Base-by-base conservation (phyloP, 768 basidiomycete genomes). In the Tremella mesenterica region DNA sequence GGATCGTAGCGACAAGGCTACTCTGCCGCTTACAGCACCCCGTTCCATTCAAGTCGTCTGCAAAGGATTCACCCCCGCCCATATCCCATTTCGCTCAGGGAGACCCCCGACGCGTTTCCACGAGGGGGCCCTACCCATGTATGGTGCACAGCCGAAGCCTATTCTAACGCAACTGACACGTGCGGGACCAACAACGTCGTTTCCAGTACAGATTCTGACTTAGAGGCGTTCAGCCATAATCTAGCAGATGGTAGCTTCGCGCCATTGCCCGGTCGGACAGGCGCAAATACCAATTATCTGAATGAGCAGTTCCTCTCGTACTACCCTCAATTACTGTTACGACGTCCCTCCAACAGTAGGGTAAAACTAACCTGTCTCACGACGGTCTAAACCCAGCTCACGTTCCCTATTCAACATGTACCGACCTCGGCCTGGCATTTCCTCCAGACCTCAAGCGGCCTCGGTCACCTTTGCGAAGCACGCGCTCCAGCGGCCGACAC, bases 361-460 rank as follows among this genome's bases (percentile, higher is more conserved):
- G 82, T 83, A 84, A 83, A 83, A 84, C 81, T 83, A 84, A 83
- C 81, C 83, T 83, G 81, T 84, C 83, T 83, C 82, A 83, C 80
- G 79, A 83, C 79, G 80, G 82, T 83, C 82, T 83, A 83, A 83
- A 83, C 81, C 81, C 81, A 83, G 81, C 61, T 63, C 58, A 63
- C 61, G 61, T 63, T 83, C 81, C 82, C 81, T 83, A 82, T 82
- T n/a, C n/a, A n/a, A n/a, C n/a, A n/a, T n/a, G n/a, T n/a, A n/a
- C n/a, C n/a, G n/a, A n/a, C n/a, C n/a, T n/a, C n/a, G n/a, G n/a
- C n/a, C n/a, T n/a, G n/a, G n/a, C n/a, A n/a, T n/a, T n/a, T n/a
- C n/a, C n/a, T n/a, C n/a, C n/a, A n/a, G n/a, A n/a, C n/a, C n/a
- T n/a, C n/a, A n/a, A n/a, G n/a, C n/a, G n/a, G n/a, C n/a, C n/a